A percentile compares a stretch with the other conserved stretches of the same genome.
Conservation (phyloP, 2,329 filamentous ascomycete genomes). For the Xylariaceae sp. region DNA sequence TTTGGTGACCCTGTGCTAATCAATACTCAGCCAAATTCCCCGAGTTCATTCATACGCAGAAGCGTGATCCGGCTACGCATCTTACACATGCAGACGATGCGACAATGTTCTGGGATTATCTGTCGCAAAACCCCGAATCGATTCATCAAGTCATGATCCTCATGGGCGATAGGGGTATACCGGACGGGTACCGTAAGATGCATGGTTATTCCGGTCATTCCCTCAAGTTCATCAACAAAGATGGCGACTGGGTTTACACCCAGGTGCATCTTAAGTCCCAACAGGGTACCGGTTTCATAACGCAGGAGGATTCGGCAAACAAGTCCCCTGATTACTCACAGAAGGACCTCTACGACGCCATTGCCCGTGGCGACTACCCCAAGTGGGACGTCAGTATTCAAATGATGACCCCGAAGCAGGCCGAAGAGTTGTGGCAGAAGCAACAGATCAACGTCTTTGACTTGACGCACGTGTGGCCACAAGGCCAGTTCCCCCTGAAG, state of each 20-base stretch:
- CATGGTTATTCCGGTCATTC: constrained; percentile 65
- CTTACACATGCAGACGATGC: constrained; percentile 45
- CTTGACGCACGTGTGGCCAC: constrained; percentile 65
- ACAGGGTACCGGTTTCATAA: constrained; percentile 57
- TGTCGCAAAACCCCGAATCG: constrained; percentile 58
- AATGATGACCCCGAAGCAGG: constrained; percentile 46
- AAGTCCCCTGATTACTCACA: constrained; percentile 59
- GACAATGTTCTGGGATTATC: constrained; percentile 64
- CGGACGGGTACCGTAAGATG: constrained; percentile 60
- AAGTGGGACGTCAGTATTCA: constrained; percentile 62
- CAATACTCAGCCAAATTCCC: constrained; percentile 58
- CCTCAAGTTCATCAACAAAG: constrained; percentile 60
- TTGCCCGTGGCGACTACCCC: constrained; percentile 55
- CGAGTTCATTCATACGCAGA: constrained; percentile 69
- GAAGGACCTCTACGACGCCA: constrained; percentile 60
- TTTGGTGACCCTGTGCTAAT: background rate
- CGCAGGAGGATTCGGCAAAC: constrained; percentile 51
- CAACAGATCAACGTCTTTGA: constrained; percentile 63
- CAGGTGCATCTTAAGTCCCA: constrained; percentile 61
- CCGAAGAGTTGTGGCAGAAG: constrained; percentile 50
- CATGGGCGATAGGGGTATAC: constrained; percentile 62
- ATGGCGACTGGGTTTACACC: constrained; percentile 61
- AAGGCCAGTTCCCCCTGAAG: constrained; percentile 55
- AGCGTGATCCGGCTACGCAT: constrained; percentile 65
- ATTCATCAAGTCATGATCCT: constrained; percentile 61